Conservation (phyloP, 345 rosid species). For the Brassica cretica region DNA sequence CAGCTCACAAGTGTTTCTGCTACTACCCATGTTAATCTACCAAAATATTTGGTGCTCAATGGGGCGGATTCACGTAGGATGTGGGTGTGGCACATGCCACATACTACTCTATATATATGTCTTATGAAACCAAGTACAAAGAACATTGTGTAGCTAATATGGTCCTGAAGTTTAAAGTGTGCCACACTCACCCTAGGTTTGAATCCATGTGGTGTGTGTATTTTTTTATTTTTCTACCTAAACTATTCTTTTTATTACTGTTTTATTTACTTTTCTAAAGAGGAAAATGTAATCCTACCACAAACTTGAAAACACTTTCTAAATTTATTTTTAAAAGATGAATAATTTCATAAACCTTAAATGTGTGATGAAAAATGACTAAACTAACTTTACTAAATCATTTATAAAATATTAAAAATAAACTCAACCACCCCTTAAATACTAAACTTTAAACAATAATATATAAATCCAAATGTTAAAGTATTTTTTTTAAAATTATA, state of each 20-base stretch:
- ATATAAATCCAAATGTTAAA: background rate
- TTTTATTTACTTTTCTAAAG: too few relatives aligned
- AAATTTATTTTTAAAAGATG: background rate
- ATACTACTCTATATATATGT: too few relatives aligned
- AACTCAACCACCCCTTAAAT: background rate
- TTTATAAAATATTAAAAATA: too few relatives aligned
- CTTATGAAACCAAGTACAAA: too few relatives aligned
- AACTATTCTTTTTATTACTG: background rate
- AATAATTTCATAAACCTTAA: background rate
- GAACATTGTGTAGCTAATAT: background rate
- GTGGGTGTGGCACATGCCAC: too few relatives aligned
- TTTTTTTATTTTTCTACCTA: background rate
- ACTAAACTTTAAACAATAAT: background rate
- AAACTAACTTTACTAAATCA: background rate
- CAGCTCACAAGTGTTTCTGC: slow-evolving; percentile 13
- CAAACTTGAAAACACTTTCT: background rate
- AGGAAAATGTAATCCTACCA: background rate
- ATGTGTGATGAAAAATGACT: background rate
- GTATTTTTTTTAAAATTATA: background rate
- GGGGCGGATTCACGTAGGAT: too few relatives aligned
- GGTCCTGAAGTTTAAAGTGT: background rate
- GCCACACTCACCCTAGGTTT: background rate
- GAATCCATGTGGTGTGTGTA: background rate
- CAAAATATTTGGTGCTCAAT: background rate
- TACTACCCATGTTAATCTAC: slow-evolving; percentile 21